Percentiles rank a stretch among this genome's conserved stretches.
Evolutionary conservation across 2,329 filamentous ascomycete species (phyloP).

Genomic region (Phyllosticta citriasiana): DNA sequence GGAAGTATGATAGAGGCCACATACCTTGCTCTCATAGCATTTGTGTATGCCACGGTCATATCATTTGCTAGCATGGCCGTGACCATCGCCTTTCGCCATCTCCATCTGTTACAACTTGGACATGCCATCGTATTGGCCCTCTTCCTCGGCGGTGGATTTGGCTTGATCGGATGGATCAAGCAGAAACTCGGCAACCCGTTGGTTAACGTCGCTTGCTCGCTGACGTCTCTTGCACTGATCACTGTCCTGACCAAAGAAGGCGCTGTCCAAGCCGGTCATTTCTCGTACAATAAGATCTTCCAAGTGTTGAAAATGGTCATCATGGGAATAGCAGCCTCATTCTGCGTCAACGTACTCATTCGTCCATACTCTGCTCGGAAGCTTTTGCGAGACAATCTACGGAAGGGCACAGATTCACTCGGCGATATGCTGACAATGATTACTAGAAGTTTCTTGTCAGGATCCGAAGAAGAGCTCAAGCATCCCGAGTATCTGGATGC

Average conservation of each 20-base stretch:
- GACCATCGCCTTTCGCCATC: conserved; percentile 64
- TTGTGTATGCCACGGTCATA: conserved; percentile 66
- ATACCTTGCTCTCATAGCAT: conserved; percentile 64
- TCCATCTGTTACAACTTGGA: conserved; percentile 58
- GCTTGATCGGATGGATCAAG: conserved; percentile 82
- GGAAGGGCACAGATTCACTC: conserved; percentile 62
- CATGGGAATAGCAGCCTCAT: conserved; percentile 48
- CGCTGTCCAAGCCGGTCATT: conserved; percentile 69
- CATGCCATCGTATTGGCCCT: conserved; percentile 71
- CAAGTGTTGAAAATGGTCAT: conserved; percentile 45
- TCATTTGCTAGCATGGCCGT: conserved; percentile 82
- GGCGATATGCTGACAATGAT: conserved; percentile 75
- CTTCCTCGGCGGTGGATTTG: conserved; percentile 78
- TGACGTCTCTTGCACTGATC: conserved; percentile 81
- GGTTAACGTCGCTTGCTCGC: conserved; percentile 74
- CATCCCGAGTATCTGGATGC: conserved; percentile 55
- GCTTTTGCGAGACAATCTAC: conserved; percentile 63
- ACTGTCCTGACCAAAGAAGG: conserved; percentile 87
- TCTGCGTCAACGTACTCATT: conserved; percentile 51
- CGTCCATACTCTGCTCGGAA: conserved; percentile 69
- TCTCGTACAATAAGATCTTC: conserved; percentile 76
- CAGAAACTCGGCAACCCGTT: conserved; percentile 67
- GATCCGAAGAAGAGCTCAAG: conserved; percentile 66
- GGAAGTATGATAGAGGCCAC: conserved; percentile 60
- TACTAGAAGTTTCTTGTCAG: conserved; percentile 72